These are phyloP conservation scores for Carex myosuroides DNA, from an alignment of 176 grass and related monocot species.

Conservation along the genomic window DNA sequence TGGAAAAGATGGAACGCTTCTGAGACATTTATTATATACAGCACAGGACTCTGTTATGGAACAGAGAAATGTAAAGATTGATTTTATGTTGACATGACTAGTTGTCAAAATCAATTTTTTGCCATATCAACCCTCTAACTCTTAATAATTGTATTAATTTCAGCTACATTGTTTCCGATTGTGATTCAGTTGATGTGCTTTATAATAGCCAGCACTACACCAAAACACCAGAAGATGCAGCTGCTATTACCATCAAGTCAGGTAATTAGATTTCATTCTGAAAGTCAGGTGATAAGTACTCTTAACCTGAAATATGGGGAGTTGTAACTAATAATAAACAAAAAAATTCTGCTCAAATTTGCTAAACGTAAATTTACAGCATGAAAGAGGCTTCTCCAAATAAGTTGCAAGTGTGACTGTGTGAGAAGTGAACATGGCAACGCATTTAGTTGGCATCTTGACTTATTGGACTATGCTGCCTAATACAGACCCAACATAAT, in stretches of 20 bases:
- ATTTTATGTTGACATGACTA: neutral
- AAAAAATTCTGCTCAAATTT: neutral
- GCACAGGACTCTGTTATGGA: neutral
- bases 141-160: neutral
- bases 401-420: neutral
- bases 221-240: slow-evolving; percentile 70
- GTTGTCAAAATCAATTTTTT: neutral
- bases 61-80: neutral
- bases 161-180: slow-evolving; percentile 90
- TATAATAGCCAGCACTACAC: slow-evolving; percentile 89
- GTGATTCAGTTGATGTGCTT: slow-evolving; percentile 85
- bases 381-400: neutral
- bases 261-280: slow-evolving; percentile 24
- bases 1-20: neutral
- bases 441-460: neutral
- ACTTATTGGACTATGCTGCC: neutral
- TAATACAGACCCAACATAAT: neutral
- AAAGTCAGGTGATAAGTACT: neutral
- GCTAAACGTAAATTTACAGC: neutral
- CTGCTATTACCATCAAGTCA: slow-evolving; percentile 76
- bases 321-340: neutral
- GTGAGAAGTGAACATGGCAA: neutral
- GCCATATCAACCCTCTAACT: neutral
- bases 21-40: neutral
- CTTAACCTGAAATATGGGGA: neutral